Conservation (phyloP, 495 filamentous ascomycete genomes). For the Viridothelium virens region DNA sequence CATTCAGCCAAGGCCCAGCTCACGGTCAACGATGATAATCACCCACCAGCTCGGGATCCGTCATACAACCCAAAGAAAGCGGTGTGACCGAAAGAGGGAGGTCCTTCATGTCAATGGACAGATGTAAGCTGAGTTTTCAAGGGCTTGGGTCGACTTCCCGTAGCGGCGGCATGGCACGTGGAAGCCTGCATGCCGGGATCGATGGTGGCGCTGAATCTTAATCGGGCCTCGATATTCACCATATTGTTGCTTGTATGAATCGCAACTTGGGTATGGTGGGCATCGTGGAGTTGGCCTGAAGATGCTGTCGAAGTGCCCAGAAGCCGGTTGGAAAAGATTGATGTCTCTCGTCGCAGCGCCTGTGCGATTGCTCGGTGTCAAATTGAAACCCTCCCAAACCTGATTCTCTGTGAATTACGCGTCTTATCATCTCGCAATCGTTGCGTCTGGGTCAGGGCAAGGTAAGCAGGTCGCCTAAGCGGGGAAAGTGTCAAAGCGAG, state of each 20-base stretch:
- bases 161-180: slow-evolving; percentile 12
- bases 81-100: background rate
- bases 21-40: too few species aligned
- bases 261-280: too few species aligned
- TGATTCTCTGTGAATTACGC: background rate
- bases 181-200: slow-evolving; percentile 7
- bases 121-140: background rate
- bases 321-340: background rate
- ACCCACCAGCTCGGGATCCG: background rate
- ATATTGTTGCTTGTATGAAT: background rate
- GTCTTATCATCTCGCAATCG: background rate
- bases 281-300: background rate
- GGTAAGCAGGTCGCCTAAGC: slow-evolving; percentile 9
- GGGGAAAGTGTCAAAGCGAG: slow-evolving; percentile 6
- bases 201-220: slow-evolving; percentile 10
- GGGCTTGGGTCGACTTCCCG: background rate
- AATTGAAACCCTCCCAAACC: background rate
- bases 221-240: background rate
- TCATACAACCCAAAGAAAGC: background rate
- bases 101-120: background rate
- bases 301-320: background rate
- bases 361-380: background rate
- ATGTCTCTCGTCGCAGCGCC: background rate
- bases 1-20: too few species aligned
- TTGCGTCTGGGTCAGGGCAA: background rate